Evolutionary conservation across 1,284 basidiomycete species (phyloP), one percentile per base, ranked within the genome.

Genomic region (Butyriboletus appendiculatus): DNA sequence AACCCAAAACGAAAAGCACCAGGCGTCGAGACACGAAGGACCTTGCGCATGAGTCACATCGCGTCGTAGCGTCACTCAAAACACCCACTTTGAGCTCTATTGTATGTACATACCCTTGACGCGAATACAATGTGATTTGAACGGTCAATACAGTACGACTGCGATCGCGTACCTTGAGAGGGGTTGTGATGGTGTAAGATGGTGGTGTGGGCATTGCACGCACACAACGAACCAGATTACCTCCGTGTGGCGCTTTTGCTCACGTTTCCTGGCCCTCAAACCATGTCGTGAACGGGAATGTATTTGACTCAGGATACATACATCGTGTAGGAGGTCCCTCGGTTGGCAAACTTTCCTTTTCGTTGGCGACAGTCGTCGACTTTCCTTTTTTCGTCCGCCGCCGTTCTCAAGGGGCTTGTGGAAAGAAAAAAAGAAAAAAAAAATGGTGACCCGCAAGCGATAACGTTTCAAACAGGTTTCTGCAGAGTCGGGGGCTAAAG

Each of bases 211-310:
- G 28, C 33, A 34, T 16, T 26, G 20, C 28, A 38, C 8, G 26
- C 26, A 12, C 30, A 32, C 12, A 22, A 59, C 43, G 35, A 30
- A 53, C 64, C 26, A 60, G 62, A 68, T 67, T 58, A 38, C 52
- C 59, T 60, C 64, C 59, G 52, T 54, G 59, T 64, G 60, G 52
- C 49, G 48, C 41, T 28, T 28, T 37, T 28, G 24, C 20, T 45
- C 44, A 24, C 26, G 35, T 34, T 40, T 49, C 45, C 5, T 24
- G 10, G 2, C 34, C 26, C 28, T 7, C 32, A 5, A 26, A 5
- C 18, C 5, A 34, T 40, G 39, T 38, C 24, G 33, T 30, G 16
- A 26, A n/a, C 9, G 9, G 26, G 24, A 15, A 28, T 28, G 38
- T 32, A 46, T 35, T 34, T 32, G 22, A 43, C 34, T 51, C 48